These are phyloP conservation scores for Paecilomyces dactylethromorphus DNA, from an alignment of 2,329 filamentous ascomycete species.

Conservation along the genomic window DNA sequence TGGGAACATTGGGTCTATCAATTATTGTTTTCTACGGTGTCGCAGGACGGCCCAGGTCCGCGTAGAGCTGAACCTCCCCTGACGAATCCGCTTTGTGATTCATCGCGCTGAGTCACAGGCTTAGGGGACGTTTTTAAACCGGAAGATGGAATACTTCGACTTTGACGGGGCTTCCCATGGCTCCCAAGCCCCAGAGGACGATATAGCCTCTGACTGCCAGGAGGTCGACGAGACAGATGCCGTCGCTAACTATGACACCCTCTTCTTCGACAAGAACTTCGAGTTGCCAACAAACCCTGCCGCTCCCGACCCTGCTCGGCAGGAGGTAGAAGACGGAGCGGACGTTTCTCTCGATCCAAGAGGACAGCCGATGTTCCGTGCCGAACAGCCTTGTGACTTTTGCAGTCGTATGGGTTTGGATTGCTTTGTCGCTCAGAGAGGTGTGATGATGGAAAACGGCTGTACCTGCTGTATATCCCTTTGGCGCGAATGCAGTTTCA, in stretches of 20 bases:
- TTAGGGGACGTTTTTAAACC: not conserved
- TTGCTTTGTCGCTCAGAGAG: conserved; percentile 40
- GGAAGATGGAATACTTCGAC: conserved; percentile 41
- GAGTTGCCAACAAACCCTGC: conserved; percentile 28
- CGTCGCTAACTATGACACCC: conserved; percentile 30
- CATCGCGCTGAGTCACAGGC: not conserved
- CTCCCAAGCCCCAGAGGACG: conserved; percentile 29
- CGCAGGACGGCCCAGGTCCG: not conserved
- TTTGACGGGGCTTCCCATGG: conserved; percentile 39
- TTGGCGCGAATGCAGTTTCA: conserved; percentile 43
- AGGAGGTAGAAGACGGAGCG: conserved; percentile 11
- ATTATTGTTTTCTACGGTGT: not conserved
- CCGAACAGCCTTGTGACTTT: conserved; percentile 40
- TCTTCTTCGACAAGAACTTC: conserved; percentile 36
- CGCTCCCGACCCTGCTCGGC: conserved; percentile 14
- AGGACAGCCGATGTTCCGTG: conserved; percentile 38
- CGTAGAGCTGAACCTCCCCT: not conserved
- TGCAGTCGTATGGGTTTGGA: conserved; percentile 41
- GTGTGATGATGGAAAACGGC: conserved; percentile 37
- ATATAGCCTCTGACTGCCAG: conserved; percentile 31
- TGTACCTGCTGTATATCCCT: conserved; percentile 44
- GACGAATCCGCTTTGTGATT: not conserved
- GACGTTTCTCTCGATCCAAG: conserved; percentile 19
- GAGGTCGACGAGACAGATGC: conserved; percentile 34
- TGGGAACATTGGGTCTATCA: not conserved